A percentile compares a stretch with the other conserved stretches of the same genome.
These are phyloP conservation scores for Protomyces inundatus DNA, from an alignment of 1,139 yeast species.

Conservation along the genomic window DNA sequence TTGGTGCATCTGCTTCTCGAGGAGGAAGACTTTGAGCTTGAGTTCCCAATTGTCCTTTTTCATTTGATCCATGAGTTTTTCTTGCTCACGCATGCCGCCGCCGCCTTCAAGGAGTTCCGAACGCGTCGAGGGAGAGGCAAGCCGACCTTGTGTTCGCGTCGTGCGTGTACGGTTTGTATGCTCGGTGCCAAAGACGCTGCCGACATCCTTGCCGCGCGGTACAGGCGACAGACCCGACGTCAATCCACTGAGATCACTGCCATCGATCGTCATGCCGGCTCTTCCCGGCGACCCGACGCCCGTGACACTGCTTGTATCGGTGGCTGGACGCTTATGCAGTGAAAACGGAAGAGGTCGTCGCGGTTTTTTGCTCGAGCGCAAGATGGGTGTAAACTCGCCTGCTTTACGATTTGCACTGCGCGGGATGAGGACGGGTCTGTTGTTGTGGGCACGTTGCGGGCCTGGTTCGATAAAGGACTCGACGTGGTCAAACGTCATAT, in stretches of 20 bases:
- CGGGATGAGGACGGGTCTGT: background rate
- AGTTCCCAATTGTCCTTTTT: slow-evolving; percentile 34
- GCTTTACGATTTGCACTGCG: slow-evolving; percentile 5
- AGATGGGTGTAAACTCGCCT: slow-evolving; percentile 18
- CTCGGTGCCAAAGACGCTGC: background rate
- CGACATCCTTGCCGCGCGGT: background rate
- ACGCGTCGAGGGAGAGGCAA: background rate
- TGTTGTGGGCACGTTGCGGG: background rate
- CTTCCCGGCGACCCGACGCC: background rate
- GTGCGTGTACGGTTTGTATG: background rate
- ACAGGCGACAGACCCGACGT: background rate
- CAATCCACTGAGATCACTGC: background rate
- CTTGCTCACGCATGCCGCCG: slow-evolving; percentile 27
- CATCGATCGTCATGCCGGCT: background rate
- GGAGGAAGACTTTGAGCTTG: slow-evolving; percentile 31
- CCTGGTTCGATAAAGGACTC: slow-evolving; percentile 23
- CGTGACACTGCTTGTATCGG: background rate
- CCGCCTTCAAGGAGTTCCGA: background rate
- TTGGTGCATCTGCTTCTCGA: slow-evolving; percentile 31
- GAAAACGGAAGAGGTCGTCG: background rate
- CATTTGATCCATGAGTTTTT: slow-evolving; percentile 32
- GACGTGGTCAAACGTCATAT: slow-evolving; percentile 6
- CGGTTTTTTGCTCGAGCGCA: background rate
- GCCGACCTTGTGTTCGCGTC: background rate
- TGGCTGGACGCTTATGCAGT: background rate